Conservation (phyloP, 192 early-diverging fungal species). For the Coemansia sp. region DNA sequence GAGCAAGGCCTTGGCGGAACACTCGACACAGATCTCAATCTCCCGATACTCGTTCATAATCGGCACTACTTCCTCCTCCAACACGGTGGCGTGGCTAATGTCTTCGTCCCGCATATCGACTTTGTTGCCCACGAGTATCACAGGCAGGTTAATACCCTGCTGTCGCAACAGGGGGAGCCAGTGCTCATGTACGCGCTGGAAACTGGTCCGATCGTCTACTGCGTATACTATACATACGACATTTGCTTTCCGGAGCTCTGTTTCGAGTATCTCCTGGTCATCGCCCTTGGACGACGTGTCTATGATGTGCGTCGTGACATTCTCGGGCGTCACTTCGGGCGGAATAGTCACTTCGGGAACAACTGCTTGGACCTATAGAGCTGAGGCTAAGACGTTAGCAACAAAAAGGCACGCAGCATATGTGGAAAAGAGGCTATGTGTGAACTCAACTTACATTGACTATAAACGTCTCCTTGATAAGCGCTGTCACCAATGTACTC, state of each 20-base stretch:
- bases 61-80: slow-evolving; percentile 94
- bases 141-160: slow-evolving; percentile 92
- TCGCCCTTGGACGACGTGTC: slow-evolving; percentile 90
- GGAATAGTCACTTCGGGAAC: slow-evolving; percentile 99
- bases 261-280: slow-evolving; percentile 84
- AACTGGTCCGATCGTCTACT: slow-evolving; percentile 81
- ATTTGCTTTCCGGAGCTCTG: slow-evolving; percentile 95
- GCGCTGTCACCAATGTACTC: slow-evolving; percentile 92
- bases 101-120: slow-evolving; percentile 64
- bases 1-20: slow-evolving; percentile 91
- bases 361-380: slow-evolving; percentile 73
- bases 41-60: slow-evolving; percentile 99
- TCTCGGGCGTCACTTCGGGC: slow-evolving; percentile 94
- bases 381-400: neutral
- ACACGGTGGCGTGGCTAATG: slow-evolving; percentile 75
- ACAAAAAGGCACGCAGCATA: neutral
- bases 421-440: slow-evolving; percentile 12
- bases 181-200: slow-evolving; percentile 79
- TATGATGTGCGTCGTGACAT: slow-evolving; percentile 96
- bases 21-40: slow-evolving; percentile 99
- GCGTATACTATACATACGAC: slow-evolving; percentile 98
- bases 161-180: slow-evolving; percentile 95
- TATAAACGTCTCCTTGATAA: slow-evolving; percentile 97
- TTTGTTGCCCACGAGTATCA: slow-evolving; percentile 71
- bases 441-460: slow-evolving; percentile 68